Conservation (phyloP, 1,139 yeast genomes). For the Lodderomyces orthopsilosis region DNA sequence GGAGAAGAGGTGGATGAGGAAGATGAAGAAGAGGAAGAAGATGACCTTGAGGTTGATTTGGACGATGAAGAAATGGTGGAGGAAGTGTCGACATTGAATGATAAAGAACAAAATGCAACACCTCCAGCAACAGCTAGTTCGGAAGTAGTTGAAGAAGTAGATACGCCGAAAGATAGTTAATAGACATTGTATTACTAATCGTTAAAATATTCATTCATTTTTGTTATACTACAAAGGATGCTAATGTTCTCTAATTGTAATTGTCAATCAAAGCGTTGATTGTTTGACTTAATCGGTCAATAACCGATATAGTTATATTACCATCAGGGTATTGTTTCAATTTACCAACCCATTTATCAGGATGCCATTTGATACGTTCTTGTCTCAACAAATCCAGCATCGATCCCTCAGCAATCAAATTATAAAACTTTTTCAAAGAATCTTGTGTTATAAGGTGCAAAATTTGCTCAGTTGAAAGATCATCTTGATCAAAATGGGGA, state of each 20-base stretch:
- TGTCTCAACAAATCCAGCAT: conserved; percentile 32
- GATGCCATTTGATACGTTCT: conserved; percentile 69
- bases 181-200: background rate
- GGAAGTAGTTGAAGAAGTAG: conserved; percentile 33
- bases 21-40: conserved; percentile 45
- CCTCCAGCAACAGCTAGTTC: background rate
- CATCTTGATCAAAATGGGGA: conserved; percentile 14
- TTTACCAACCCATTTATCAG: conserved; percentile 50
- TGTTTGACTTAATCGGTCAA: conserved; percentile 31
- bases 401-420: conserved; percentile 18
- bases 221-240: background rate
- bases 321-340: conserved; percentile 8
- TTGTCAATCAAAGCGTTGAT: conserved; percentile 27
- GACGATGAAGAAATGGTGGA: conserved; percentile 45
- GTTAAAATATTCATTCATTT: background rate
- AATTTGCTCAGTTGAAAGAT: conserved; percentile 16
- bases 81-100: conserved; percentile 3
- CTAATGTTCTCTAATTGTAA: conserved; percentile 1
- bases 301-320: conserved; percentile 21
- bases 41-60: conserved; percentile 31
- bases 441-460: conserved; percentile 21
- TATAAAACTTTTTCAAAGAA: conserved; percentile 27
- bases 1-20: conserved; percentile 55
- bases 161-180: conserved; percentile 15
- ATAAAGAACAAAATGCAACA: background rate